Evolutionary conservation across 352 stramenopile genomes (phyloP), one percentile per base, ranked within the genome.

Genomic region (Peronospora tabacina): DNA sequence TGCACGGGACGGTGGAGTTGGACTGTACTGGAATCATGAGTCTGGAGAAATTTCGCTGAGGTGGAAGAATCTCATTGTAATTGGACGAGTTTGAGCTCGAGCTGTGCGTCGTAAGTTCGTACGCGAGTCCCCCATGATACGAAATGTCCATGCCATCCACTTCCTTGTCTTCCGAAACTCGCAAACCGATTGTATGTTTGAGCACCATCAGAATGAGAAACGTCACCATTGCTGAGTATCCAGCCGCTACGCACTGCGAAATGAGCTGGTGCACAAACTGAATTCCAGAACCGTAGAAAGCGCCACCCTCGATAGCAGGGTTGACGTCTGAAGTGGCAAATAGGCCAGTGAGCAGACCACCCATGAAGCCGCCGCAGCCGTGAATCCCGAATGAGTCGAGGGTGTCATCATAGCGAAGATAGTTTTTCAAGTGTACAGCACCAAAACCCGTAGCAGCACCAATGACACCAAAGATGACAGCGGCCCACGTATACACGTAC

Each of bases 351-450:
- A 87, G 49, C 16, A 91, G 48, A 20, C 70, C 72, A n/a, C 81
- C 81, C 12, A 68, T 63, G 45, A 88, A 77, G 5, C 81, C 81
- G 9, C 57, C 76, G n/a, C 74, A 70, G 42, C 75, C 76, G 58
- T 91, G 78, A 51, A 91, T 77, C 5, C 56, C 78, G 48, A 90
- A 88, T 44, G 70, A 68, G 61, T 91, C 81, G 13, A 91, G 66
- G 4, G 74, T 86, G 47, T 91, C 78, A 48, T 91, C 81, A 48
- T 84, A 87, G 2, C 74, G 71, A 24, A 85, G 47, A 7, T 52
- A 42, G 53, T 87, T 79, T 55, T 87, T 87, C 16, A 88, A 38
- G 41, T 66, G 59, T 7, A 87, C 70, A 15, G 69, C 70, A 2
- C 47, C 53, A 38, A 85, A 88, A 15, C 64, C 72, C 0, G 72